A percentile compares a stretch with the other conserved stretches of the same genome.
phyloP scores from a whole-genome alignment of 2,329 filamentous ascomycete genomes.

The Ophiostoma pallidulum region DNA sequence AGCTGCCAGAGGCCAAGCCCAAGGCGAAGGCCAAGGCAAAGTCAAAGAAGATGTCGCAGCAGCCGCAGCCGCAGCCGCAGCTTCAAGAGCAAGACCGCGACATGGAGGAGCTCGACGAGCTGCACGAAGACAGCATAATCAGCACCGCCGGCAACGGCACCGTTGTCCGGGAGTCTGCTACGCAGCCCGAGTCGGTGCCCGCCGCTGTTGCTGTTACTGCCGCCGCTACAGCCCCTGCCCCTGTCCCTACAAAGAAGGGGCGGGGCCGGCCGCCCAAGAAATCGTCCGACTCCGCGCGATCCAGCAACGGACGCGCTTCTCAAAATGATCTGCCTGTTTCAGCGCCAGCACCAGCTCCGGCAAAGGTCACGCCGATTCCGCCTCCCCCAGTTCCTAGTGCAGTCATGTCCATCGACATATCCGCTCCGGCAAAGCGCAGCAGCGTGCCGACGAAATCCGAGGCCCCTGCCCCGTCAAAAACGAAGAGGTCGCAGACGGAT shows the following conservation, averaged over 20 bases:
- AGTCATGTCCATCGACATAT: neutral
- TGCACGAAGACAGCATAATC: constrained; percentile 19
- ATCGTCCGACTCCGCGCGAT: constrained; percentile 14
- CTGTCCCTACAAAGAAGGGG: constrained; percentile 20
- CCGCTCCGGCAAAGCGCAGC: neutral
- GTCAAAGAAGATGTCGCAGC: constrained; percentile 1
- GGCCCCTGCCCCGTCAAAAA: neutral
- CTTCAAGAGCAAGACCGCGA: neutral
- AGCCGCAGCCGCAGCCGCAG: neutral
- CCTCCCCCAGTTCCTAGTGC: neutral
- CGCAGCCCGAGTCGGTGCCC: neutral
- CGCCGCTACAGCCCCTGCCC: neutral
- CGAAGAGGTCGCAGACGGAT: constrained; percentile 12
- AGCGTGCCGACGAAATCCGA: neutral
- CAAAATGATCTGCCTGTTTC: neutral
- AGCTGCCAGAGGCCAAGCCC: constrained; percentile 6
- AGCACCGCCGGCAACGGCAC: constrained; percentile 19
- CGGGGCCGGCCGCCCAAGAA: constrained; percentile 27
- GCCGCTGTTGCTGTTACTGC: too few species aligned
- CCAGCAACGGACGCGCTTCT: constrained; percentile 1
- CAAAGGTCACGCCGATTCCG: constrained; percentile 9
- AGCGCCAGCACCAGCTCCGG: neutral
- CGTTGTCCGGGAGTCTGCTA: constrained; percentile 16
- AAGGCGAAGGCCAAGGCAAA: constrained; percentile 6
- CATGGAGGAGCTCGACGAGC: constrained; percentile 11